Evolutionary conservation across 2,329 filamentous ascomycete species (phyloP).

Genomic region (Colletotrichum sublineola): DNA sequence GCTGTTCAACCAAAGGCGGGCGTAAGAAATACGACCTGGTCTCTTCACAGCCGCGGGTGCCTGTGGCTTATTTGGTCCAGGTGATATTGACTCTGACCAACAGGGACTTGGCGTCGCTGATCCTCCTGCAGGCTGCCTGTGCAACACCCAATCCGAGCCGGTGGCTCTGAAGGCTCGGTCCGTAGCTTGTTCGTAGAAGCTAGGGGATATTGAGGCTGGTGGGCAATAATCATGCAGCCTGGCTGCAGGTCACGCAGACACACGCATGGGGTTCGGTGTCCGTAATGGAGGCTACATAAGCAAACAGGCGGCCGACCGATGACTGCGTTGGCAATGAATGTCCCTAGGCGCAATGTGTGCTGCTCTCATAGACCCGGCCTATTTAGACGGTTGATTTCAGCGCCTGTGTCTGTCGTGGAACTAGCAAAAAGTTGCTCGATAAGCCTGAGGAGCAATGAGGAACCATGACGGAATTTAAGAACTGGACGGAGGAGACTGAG

Average conservation of each 20-base stretch:
- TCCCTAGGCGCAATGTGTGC: not conserved
- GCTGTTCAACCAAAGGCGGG: not conserved
- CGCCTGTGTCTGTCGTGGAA: not conserved
- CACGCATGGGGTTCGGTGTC: constrained; percentile 1
- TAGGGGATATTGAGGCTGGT: constrained; percentile 2
- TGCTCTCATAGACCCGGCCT: no score
- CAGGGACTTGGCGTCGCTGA: constrained; percentile 18
- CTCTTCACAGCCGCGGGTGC: constrained; percentile 1
- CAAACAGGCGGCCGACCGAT: constrained; percentile 11
- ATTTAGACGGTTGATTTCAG: not conserved
- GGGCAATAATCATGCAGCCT: constrained; percentile 21
- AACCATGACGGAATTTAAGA: constrained; percentile 11
- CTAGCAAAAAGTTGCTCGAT: accelerated
- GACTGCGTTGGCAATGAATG: constrained; percentile 12
- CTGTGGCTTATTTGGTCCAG: constrained; percentile 13
- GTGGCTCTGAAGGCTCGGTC: constrained; percentile 6
- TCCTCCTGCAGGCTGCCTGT: constrained; percentile 13
- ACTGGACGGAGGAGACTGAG: constrained; percentile 33
- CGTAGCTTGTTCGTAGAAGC: constrained; percentile 6
- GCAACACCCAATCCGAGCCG: constrained; percentile 2
- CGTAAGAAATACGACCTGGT: not conserved
- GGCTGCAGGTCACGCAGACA: constrained; percentile 16
- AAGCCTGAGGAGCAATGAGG: not conserved
- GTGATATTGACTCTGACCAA: constrained; percentile 13
- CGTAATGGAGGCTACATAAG: constrained; percentile 15